Base-by-base conservation (phyloP, 805 yeast species). In the Vanderwaltozyma yarrowii region DNA sequence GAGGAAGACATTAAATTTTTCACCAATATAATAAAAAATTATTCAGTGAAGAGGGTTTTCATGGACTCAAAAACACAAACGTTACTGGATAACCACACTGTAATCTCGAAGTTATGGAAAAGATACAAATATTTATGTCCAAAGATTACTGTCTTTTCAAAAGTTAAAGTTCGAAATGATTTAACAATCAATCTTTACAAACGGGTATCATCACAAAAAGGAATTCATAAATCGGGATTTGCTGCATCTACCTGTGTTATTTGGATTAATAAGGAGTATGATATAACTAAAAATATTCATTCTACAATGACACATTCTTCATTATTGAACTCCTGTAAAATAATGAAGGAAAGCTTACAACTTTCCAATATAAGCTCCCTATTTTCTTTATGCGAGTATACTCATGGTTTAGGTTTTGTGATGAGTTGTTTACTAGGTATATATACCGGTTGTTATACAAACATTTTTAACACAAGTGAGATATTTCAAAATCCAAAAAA, bases 291-390 rank as follows among this genome's bases (percentile, higher is more conserved):
- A 15, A 50, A 58, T 33, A 40, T 53, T n/a, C 60, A 55, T 35
- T 50, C 56, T 11, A 42, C 49, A 6, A 49, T 56, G 60, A 76
- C 74, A 18, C 92, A 83, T 54, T 62, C 69, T 30, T 71, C 74
- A 35, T 64, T 92, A 11, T 60, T 88, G 47, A 80, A 85, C 2
- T 72, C 84, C 58, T 87, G 96, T 60, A 86, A 88, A 51, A 82
- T 84, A 16, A 71, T 86, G 52, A 89, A 92, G 49, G 96, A 89
- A 54, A 89, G 97, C 0, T 84, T 95, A 52, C 89, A 85, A 43
- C 67, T 92, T 61, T 70, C 79, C 12, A 72, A 82, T 29, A 70
- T 73, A 25, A 73, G 76, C 30, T 80, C 96, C 0, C 66, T 92
- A 6, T 68, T 89, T 30, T 95, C 95, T 0, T 78, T 95, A 58